These are phyloP conservation scores for Scopulariopsis brevicaulis DNA, from an alignment of 2,329 filamentous ascomycete genomes.

Conservation along the genomic window DNA sequence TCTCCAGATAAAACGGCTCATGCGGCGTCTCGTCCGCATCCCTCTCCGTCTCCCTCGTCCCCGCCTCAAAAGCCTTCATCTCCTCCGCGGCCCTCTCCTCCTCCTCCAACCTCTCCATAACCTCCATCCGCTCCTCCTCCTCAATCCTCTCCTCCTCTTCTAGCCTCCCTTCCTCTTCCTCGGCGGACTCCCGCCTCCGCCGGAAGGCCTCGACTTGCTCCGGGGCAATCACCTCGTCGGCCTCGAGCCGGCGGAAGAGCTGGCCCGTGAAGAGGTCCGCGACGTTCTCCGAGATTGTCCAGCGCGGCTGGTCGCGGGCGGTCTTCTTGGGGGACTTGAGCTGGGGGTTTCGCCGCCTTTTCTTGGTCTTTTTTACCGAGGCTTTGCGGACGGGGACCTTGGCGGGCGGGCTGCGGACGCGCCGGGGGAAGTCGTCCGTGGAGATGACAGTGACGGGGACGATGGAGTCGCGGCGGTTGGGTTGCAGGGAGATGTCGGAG, in stretches of 20 bases:
- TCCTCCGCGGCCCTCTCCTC: background rate
- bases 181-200: slow-evolving; percentile 16
- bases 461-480: background rate
- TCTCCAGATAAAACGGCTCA: slow-evolving; percentile 38
- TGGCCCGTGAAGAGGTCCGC: slow-evolving; percentile 43
- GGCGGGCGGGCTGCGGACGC: background rate
- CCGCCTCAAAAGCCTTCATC: background rate
- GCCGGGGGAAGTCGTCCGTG: background rate
- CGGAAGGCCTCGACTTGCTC: slow-evolving; percentile 35
- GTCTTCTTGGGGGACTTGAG: background rate
- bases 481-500: background rate
- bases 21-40: slow-evolving; percentile 21
- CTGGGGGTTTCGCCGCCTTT: background rate
- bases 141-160: background rate
- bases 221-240: slow-evolving; percentile 47
- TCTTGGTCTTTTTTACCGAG: background rate
- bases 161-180: slow-evolving; percentile 7
- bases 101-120: slow-evolving; percentile 10
- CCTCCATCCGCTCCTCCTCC: background rate
- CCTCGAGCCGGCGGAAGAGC: slow-evolving; percentile 42
- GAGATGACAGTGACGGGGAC: background rate
- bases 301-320: slow-evolving; percentile 21
- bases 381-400: background rate
- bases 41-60: background rate
- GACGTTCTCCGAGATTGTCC: slow-evolving; percentile 44